Evolutionary conservation across 1,284 basidiomycete species (phyloP).

Genomic region (Leccinum fallax): DNA sequence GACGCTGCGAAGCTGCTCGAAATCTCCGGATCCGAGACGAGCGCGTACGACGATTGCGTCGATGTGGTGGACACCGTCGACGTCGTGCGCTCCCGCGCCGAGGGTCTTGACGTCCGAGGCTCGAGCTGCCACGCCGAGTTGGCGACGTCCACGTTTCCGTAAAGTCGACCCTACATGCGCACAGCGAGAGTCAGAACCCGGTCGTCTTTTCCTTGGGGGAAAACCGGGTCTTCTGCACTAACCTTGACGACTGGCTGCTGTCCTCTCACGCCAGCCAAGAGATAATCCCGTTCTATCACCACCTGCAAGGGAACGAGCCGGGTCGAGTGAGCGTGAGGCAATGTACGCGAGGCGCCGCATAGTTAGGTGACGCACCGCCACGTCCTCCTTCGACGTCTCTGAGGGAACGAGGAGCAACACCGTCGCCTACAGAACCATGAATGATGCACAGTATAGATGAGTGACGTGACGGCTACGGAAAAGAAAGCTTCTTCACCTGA

Average conservation of each 20-base stretch:
- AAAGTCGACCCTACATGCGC: slow-evolving; percentile 60
- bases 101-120: slow-evolving; percentile 53
- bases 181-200: slow-evolving; percentile 1
- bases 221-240: slow-evolving; percentile 13
- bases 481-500: slow-evolving; percentile 46
- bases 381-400: slow-evolving; percentile 67
- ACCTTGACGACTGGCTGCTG: slow-evolving; percentile 73
- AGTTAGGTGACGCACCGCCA: slow-evolving; percentile 50
- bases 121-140: slow-evolving; percentile 78
- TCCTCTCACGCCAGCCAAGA: slow-evolving; percentile 70
- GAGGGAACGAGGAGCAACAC: slow-evolving; percentile 73
- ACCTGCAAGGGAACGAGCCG: slow-evolving; percentile 48
- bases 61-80: slow-evolving; percentile 74
- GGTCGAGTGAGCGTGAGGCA: slow-evolving; percentile 8
- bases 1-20: slow-evolving; percentile 81
- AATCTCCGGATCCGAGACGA: slow-evolving; percentile 76
- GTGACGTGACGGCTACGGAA: slow-evolving; percentile 3
- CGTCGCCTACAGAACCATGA: slow-evolving; percentile 57
- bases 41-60: slow-evolving; percentile 75
- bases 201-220: not conserved
- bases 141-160: slow-evolving; percentile 61
- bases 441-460: slow-evolving; percentile 24
- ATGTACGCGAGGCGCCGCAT: not conserved
- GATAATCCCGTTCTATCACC: slow-evolving; percentile 64
- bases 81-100: slow-evolving; percentile 66